phyloP scores from a whole-genome alignment of 257 asterid species.

The Leonotis leonurus region DNA sequence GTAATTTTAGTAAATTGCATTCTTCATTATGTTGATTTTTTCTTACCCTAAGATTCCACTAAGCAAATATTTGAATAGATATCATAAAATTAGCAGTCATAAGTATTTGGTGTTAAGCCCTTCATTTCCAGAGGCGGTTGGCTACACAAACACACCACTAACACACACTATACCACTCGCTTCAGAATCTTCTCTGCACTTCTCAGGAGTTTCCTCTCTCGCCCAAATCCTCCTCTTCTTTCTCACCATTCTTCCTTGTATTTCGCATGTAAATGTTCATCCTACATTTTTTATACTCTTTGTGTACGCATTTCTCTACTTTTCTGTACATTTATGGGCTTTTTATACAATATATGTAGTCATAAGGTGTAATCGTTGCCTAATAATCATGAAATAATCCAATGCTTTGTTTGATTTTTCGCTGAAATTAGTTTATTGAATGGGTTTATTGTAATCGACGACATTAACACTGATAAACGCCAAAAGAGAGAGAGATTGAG shows the following conservation, averaged over 20 bases:
- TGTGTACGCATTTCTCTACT: not conserved
- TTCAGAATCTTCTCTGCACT: conserved; percentile 24
- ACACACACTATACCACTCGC: not conserved
- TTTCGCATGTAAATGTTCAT: conserved; percentile 12
- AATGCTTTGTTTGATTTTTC: not conserved
- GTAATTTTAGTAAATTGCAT: too few relatives aligned
- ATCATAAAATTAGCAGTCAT: too few relatives aligned
- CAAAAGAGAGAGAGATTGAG: not conserved
- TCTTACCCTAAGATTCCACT: too few relatives aligned
- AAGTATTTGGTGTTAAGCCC: too few relatives aligned
- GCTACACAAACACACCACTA: not conserved
- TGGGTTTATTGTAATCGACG: conserved; percentile 15
- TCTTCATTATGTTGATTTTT: too few relatives aligned
- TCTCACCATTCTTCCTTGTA: conserved; percentile 2
- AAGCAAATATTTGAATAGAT: too few relatives aligned
- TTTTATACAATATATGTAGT: conserved; percentile 14
- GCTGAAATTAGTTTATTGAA: conserved; percentile 3
- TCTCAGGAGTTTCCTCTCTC: conserved; percentile 10
- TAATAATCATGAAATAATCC: not conserved
- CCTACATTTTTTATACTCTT: not conserved
- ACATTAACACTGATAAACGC: not conserved
- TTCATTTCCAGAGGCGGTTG: too few relatives aligned
- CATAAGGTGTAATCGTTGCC: not conserved
- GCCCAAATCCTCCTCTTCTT: conserved; percentile 8
- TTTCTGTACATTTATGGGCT: conserved; percentile 4